A percentile compares a stretch with the other conserved stretches of the same genome.
phyloP scores from a whole-genome alignment of 2,329 filamentous ascomycete genomes.

The Aspergillus pseudoviridinutans region DNA sequence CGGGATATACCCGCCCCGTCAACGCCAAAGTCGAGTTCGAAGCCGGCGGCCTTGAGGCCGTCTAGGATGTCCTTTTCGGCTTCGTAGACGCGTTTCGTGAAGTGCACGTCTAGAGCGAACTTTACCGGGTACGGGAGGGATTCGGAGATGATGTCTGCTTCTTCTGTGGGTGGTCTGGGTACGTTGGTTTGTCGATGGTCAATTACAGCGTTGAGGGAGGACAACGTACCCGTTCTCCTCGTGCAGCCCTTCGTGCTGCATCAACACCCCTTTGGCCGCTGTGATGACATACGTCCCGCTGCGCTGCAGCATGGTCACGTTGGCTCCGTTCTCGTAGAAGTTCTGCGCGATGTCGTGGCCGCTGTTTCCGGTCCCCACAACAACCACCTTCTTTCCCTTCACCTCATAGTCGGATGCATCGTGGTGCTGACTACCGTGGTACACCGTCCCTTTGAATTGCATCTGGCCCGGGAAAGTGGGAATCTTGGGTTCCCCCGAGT shows the following conservation, averaged over 20 bases:
- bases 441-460: slow-evolving; percentile 41
- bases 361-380: slow-evolving; percentile 49
- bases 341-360: slow-evolving; percentile 51
- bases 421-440: slow-evolving; percentile 44
- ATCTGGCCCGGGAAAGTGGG: slow-evolving; percentile 40
- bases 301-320: slow-evolving; percentile 54
- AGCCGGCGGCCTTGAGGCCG: slow-evolving; percentile 46
- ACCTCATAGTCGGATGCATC: slow-evolving; percentile 36
- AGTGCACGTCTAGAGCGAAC: slow-evolving; percentile 42
- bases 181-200: background rate
- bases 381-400: slow-evolving; percentile 44
- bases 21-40: slow-evolving; percentile 39
- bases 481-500: slow-evolving; percentile 41
- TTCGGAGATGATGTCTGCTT: slow-evolving; percentile 48
- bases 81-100: slow-evolving; percentile 40
- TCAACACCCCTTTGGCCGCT: slow-evolving; percentile 41
- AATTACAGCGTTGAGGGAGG: background rate
- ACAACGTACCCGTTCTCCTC: slow-evolving; percentile 38
- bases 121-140: slow-evolving; percentile 46
- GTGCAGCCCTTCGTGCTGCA: slow-evolving; percentile 44
- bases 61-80: slow-evolving; percentile 44
- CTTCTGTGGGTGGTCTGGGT: slow-evolving; percentile 44
- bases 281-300: slow-evolving; percentile 50
- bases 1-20: slow-evolving; percentile 41
- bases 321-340: slow-evolving; percentile 47